Conservation (phyloP, 208 protist genomes). For the Novymonas esmeraldas region DNA sequence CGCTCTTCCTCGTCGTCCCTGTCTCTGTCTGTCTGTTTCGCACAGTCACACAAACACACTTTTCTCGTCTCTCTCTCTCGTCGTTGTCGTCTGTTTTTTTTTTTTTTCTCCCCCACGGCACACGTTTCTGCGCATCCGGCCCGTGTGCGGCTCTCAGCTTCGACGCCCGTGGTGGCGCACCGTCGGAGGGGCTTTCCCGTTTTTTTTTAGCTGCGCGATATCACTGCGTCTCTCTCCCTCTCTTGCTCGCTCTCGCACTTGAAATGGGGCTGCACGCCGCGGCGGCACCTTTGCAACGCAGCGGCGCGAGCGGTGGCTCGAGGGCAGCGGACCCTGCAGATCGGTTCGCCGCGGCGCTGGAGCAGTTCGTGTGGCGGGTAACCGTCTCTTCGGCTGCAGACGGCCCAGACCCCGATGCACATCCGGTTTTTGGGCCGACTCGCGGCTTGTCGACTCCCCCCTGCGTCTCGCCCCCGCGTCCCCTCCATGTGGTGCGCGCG, state of each 20-base stretch:
- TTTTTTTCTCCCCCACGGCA: background rate
- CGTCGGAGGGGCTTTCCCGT: background rate
- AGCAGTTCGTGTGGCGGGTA: slow-evolving; percentile 26
- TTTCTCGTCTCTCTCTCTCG: background rate
- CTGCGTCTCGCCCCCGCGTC: background rate
- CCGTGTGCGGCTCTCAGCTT: too few species aligned
- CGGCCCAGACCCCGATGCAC: background rate
- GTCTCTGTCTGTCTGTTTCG: background rate
- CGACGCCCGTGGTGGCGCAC: too few species aligned
- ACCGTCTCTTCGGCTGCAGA: background rate
- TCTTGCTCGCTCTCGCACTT: background rate
- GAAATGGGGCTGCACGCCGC: background rate
- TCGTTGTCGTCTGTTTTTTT: background rate
- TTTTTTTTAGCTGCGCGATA: slow-evolving; percentile 5
- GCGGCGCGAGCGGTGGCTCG: background rate
- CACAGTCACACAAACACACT: background rate
- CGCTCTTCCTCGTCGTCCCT: background rate
- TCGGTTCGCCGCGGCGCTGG: slow-evolving; percentile 19
- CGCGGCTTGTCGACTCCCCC: background rate
- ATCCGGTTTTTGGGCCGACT: background rate
- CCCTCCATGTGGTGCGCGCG: slow-evolving; percentile 1
- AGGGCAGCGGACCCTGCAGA: background rate
- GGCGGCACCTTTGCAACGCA: background rate
- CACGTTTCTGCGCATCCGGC: background rate
- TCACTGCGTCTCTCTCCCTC: background rate